These are phyloP conservation scores for Baorangia bicolor DNA, from an alignment of 768 basidiomycete genomes.

Conservation along the genomic window DNA sequence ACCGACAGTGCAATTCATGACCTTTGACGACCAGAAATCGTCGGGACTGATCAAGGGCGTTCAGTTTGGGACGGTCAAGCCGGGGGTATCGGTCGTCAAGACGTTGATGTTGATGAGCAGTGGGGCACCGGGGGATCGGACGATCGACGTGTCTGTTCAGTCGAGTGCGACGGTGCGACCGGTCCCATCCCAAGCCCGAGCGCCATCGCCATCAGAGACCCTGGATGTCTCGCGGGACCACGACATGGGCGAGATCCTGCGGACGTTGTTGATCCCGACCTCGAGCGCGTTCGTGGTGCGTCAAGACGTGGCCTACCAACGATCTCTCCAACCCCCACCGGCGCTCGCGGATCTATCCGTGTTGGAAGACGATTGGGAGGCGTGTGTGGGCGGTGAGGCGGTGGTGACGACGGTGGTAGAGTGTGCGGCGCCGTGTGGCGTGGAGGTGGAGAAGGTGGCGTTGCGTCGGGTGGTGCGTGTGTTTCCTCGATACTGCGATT, in stretches of 20 bases:
- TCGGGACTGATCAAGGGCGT: constrained; percentile 74
- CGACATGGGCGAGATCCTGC: constrained; percentile 53
- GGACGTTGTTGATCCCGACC: constrained; percentile 65
- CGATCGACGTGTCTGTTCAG: constrained; percentile 79
- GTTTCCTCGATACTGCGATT: neutral
- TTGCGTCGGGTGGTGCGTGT: constrained; percentile 48
- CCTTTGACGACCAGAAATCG: constrained; percentile 62
- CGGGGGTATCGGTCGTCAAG: constrained; percentile 58
- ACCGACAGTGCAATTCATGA: constrained; percentile 55
- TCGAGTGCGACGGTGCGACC: constrained; percentile 39
- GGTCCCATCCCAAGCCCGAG: neutral
- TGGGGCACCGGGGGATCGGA: constrained; percentile 66
- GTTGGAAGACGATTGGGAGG: constrained; percentile 53
- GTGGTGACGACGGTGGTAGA: constrained; percentile 50
- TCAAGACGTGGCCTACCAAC: constrained; percentile 55
- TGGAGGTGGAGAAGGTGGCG: constrained; percentile 51
- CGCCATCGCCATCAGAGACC: constrained; percentile 4
- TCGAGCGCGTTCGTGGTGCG: constrained; percentile 57
- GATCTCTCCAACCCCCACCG: constrained; percentile 39
- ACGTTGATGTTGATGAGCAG: constrained; percentile 61
- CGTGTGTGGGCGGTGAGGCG: constrained; percentile 53
- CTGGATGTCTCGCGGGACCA: constrained; percentile 20
- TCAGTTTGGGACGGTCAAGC: constrained; percentile 58
- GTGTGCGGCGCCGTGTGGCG: constrained; percentile 54
- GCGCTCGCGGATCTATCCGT: constrained; percentile 53